These are phyloP conservation scores for barley (Hordeum vulgare) DNA, from an alignment of 176 grass and related monocot species.

Conservation along the genomic window MorexV3_pseudomolecules_assembly NC_058520.1:21338862-21339361, in stretches of 20 bases:
- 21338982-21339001: background rate
- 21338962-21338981: background rate
- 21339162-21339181: slow-evolving; percentile 91
- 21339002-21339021: background rate
- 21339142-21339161: slow-evolving; percentile 75
- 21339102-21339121: slow-evolving; percentile 65
- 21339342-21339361: too few species aligned
- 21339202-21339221: background rate
- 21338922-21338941: background rate
- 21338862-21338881: too few species aligned
- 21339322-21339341: background rate
- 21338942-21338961: background rate
- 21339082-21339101: slow-evolving; percentile 71
- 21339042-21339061: slow-evolving; percentile 45
- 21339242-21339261: background rate
- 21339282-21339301: too few species aligned
- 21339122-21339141: slow-evolving; percentile 98
- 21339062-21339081: slow-evolving; percentile 74
- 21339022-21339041: background rate
- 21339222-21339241: background rate
- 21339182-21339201: slow-evolving; percentile 75
- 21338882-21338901: too few species aligned
- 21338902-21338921: background rate
- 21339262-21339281: too few species aligned
- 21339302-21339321: background rate